Conservation (phyloP, 2,329 filamentous ascomycete species). For the Fusarium sp. region DNA sequence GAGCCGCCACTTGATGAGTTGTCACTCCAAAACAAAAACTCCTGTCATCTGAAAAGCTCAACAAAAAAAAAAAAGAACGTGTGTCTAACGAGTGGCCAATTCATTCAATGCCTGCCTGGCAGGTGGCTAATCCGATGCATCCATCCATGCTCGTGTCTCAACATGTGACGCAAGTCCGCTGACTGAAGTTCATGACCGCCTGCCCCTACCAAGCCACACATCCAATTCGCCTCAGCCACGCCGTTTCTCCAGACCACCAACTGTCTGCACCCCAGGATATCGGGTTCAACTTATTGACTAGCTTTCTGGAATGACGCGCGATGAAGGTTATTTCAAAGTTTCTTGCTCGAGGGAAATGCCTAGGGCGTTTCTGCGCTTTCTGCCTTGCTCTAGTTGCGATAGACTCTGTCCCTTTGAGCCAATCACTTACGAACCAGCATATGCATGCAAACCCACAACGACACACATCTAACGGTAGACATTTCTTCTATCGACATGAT, state of each 20-base stretch:
- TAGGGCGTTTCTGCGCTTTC: background rate
- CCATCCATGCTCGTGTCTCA: conserved; percentile 1
- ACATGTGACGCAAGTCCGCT: conserved; percentile 35
- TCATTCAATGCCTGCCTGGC: conserved; percentile 9
- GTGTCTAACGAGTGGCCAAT: conserved; percentile 5
- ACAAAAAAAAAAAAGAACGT: background rate
- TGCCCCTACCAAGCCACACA: conserved; percentile 9
- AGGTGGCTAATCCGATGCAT: conserved; percentile 17
- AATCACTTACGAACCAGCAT: background rate
- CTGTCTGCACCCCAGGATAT: background rate
- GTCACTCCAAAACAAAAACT: conserved; percentile 18
- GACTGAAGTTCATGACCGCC: conserved; percentile 29
- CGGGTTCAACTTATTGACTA: background rate
- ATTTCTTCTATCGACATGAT: background rate
- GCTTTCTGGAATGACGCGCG: background rate
- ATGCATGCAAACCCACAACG: background rate
- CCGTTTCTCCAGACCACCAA: background rate
- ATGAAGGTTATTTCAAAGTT: background rate
- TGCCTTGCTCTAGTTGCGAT: background rate
- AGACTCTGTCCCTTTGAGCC: background rate
- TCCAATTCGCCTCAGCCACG: conserved; percentile 12
- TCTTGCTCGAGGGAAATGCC: background rate
- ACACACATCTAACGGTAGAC: background rate
- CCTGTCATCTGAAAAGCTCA: too few relatives aligned
- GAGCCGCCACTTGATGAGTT: conserved; percentile 31